These are phyloP conservation scores for Beauveria caledonica DNA, from an alignment of 2,329 filamentous ascomycete species.

Conservation along the genomic window DNA sequence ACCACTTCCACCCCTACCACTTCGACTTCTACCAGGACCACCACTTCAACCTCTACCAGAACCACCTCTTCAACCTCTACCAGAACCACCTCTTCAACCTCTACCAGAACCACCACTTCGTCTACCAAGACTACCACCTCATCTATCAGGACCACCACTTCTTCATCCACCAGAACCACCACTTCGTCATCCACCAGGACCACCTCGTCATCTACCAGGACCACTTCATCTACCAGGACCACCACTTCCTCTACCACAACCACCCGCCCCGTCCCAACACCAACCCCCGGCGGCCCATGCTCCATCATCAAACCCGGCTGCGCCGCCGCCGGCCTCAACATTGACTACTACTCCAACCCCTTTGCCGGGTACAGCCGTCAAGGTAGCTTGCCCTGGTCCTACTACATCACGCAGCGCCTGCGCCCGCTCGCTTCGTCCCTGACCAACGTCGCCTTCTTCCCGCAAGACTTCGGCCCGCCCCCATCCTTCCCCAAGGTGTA, in stretches of 20 bases:
- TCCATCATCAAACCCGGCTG: neutral
- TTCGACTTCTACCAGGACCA: neutral
- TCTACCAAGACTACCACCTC: neutral
- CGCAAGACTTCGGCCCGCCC: conserved; percentile 12
- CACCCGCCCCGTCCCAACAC: neutral
- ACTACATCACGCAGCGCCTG: conserved; percentile 17
- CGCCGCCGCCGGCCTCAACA: conserved; percentile 7
- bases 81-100: neutral
- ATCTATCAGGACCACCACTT: neutral
- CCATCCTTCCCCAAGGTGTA: neutral
- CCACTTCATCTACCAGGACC: no score
- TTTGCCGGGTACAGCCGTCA: conserved; percentile 17
- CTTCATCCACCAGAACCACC: neutral
- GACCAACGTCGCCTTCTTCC: conserved; percentile 15
- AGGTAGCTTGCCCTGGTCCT: conserved; percentile 14
- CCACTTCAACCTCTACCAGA: neutral
- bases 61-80: neutral
- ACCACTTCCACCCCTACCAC: neutral
- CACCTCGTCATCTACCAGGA: no score
- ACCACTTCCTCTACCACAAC: neutral
- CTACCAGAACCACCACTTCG: neutral
- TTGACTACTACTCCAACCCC: conserved; percentile 18
- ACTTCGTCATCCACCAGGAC: no score
- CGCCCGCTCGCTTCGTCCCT: conserved; percentile 10
- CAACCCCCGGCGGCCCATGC: conserved; percentile 2